phyloP scores from a whole-genome alignment of 1,139 yeast genomes.

The Kodamaea anthophila region DNA sequence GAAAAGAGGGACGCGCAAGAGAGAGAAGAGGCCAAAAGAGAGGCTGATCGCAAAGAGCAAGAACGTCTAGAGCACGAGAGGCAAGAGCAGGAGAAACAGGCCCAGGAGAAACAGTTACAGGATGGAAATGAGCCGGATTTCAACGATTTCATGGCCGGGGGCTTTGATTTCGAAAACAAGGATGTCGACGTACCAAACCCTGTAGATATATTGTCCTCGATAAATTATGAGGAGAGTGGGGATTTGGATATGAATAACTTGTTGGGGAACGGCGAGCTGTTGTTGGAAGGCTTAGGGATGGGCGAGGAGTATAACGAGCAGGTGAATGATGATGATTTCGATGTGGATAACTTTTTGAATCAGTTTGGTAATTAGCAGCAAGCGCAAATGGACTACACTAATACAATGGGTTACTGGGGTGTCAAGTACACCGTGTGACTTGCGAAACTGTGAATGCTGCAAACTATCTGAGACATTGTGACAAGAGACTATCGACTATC shows the following conservation, averaged over 20 bases:
- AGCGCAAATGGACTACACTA: too few species aligned
- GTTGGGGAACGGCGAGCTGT: slow-evolving; percentile 38
- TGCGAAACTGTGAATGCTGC: too few species aligned
- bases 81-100: slow-evolving; percentile 11
- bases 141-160: slow-evolving; percentile 19
- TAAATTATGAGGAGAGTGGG: slow-evolving; percentile 21
- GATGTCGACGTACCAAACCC: slow-evolving; percentile 30
- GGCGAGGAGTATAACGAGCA: slow-evolving; percentile 31
- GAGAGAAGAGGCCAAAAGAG: slow-evolving; percentile 10
- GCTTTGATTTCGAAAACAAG: slow-evolving; percentile 17
- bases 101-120: slow-evolving; percentile 14
- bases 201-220: slow-evolving; percentile 32
- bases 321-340: slow-evolving; percentile 37
- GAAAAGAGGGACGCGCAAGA: slow-evolving; percentile 8
- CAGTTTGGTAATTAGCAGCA: slow-evolving; percentile 28
- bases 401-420: too few species aligned
- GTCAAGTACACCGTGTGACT: too few species aligned
- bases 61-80: slow-evolving; percentile 9
- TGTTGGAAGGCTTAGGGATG: slow-evolving; percentile 37
- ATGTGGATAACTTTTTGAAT: slow-evolving; percentile 42
- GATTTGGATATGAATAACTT: slow-evolving; percentile 39
- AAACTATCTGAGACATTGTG: too few species aligned
- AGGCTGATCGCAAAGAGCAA: slow-evolving; percentile 9
- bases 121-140: slow-evolving; percentile 17
- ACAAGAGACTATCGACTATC: too few species aligned